Base-by-base conservation (phyloP, 139 green algal genomes). In the Trebouxia sp. region DNA sequence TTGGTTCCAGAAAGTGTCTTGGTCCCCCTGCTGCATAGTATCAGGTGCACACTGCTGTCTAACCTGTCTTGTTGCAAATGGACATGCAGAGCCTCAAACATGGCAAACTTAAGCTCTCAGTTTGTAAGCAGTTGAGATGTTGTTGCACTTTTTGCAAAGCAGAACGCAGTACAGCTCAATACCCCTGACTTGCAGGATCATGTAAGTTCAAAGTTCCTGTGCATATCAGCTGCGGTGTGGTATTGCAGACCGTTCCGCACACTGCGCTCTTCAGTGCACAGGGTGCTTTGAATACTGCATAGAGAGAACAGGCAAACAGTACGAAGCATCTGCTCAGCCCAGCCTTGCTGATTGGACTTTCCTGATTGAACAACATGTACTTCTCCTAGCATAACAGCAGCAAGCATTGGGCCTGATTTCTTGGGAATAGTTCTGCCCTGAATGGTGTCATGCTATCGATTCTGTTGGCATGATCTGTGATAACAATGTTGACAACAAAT, bases 161-260 rank as follows among this genome's bases (percentile, higher is more conserved):
- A n/a, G n/a, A n/a, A n/a, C n/a, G n/a, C n/a, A n/a, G n/a, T n/a
- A n/a, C n/a, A n/a, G n/a, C n/a, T n/a, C n/a, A n/a, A n/a, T n/a
- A n/a, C n/a, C n/a, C n/a, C n/a, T n/a, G n/a, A n/a, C n/a, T n/a
- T n/a, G n/a, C n/a, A n/a, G n/a, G n/a, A n/a, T n/a, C n/a, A n/a
- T n/a, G n/a, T n/a, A n/a, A n/a, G n/a, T n/a, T n/a, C n/a, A n/a
- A n/a, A n/a, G n/a, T n/a, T n/a, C n/a, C n/a, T n/a, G n/a, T n/a
- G n/a, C n/a, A n/a, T n/a, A n/a, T n/a, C n/a, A n/a, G n/a, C n/a
- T n/a, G n/a, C n/a, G n/a, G n/a, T n/a, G n/a, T n/a, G n/a, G n/a
- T n/a, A n/a, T n/a, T n/a, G n/a, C n/a, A 72, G 62, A 72, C 62
- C 42, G 62, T 72, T 72, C 62, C 62, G 62, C 62, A 39, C 37